Evolutionary conservation across 805 yeast genomes (phyloP).

Genomic region (Brettanomyces sp.): DNA sequence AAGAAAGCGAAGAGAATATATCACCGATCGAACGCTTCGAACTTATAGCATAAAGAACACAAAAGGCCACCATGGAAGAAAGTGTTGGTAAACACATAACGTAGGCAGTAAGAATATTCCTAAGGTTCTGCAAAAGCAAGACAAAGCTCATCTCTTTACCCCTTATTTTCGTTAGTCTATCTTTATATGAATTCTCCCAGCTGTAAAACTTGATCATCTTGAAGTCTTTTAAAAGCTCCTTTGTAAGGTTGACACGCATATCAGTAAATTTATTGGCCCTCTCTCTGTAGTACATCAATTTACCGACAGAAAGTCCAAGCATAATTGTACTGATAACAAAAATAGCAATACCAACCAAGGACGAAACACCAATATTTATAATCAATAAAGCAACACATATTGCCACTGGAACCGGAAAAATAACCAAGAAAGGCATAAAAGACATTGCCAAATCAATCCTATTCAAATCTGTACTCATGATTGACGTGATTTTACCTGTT

Average conservation of each 20-base stretch:
- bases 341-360: slow-evolving; percentile 63
- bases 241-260: slow-evolving; percentile 61
- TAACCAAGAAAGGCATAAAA: slow-evolving; percentile 54
- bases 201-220: slow-evolving; percentile 79
- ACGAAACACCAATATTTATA: slow-evolving; percentile 59
- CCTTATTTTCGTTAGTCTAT: slow-evolving; percentile 47
- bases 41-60: slow-evolving; percentile 29
- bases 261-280: slow-evolving; percentile 60
- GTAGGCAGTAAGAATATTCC: slow-evolving; percentile 48
- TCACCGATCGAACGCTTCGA: slow-evolving; percentile 41
- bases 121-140: slow-evolving; percentile 50
- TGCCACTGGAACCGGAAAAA: slow-evolving; percentile 53
- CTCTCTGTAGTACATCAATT: slow-evolving; percentile 45
- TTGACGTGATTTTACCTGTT: slow-evolving; percentile 62
- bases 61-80: slow-evolving; percentile 55
- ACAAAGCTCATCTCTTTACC: slow-evolving; percentile 50
- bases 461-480: slow-evolving; percentile 74
- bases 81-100: slow-evolving; percentile 54
- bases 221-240: slow-evolving; percentile 71
- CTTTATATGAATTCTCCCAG: slow-evolving; percentile 77
- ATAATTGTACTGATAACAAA: slow-evolving; percentile 38
- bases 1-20: slow-evolving; percentile 60
- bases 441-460: slow-evolving; percentile 69
- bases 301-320: slow-evolving; percentile 37
- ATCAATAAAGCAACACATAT: slow-evolving; percentile 59